These are phyloP conservation scores for Orbilia ellipsospora DNA, from an alignment of 2,329 filamentous ascomycete genomes.

Conservation along the genomic window DNA sequence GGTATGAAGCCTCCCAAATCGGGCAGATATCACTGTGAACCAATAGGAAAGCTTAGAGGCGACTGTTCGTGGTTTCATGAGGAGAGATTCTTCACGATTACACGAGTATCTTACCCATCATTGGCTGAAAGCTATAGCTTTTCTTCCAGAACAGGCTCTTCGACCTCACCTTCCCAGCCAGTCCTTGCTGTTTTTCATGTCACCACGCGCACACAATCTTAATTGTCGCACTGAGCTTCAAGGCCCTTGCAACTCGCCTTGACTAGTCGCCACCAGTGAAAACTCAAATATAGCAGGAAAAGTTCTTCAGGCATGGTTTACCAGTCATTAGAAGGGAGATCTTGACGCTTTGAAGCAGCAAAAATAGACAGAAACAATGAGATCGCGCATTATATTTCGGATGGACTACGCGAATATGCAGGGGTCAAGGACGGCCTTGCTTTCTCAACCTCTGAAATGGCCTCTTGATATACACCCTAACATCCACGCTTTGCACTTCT, in stretches of 20 bases:
- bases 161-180: conserved; percentile 31
- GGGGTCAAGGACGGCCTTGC: conserved; percentile 17
- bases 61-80: conserved; percentile 39
- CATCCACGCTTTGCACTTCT: conserved; percentile 28
- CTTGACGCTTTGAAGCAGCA: conserved; percentile 48
- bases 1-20: conserved; percentile 12
- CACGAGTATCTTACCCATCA: conserved; percentile 12
- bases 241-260: conserved; percentile 20
- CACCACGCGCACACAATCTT: conserved; percentile 20
- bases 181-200: conserved; percentile 36
- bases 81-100: conserved; percentile 25
- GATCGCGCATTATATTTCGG: conserved; percentile 45
- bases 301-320: conserved; percentile 18
- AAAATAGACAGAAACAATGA: conserved; percentile 47
- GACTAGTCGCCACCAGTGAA: conserved; percentile 25
- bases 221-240: conserved; percentile 11
- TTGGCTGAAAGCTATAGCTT: conserved; percentile 21
- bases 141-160: conserved; percentile 28
- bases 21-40: conserved; percentile 7
- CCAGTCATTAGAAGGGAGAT: conserved; percentile 21
- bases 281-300: conserved; percentile 42
- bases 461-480: conserved; percentile 42
- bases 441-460: conserved; percentile 24
- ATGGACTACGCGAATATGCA: conserved; percentile 46
- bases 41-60: conserved; percentile 40